These are phyloP conservation scores for Candida tunisiensis DNA, from an alignment of 1,139 yeast genomes.

Conservation along the genomic window DNA sequence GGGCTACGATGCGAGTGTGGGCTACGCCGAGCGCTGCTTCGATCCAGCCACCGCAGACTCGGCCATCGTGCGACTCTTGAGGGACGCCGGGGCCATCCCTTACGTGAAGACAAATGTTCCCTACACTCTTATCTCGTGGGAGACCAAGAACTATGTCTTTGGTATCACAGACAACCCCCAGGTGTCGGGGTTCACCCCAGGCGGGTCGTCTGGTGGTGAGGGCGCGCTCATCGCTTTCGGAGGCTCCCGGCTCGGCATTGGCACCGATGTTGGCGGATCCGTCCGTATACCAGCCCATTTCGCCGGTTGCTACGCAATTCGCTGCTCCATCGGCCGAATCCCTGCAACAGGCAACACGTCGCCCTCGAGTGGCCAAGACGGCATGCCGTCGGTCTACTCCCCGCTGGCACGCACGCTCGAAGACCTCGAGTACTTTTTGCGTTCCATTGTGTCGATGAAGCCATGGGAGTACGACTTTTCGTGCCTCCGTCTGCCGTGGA, in stretches of 20 bases:
- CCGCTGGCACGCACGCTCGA: conserved; percentile 1
- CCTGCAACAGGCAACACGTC: conserved; percentile 23
- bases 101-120: conserved; percentile 42
- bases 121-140: conserved; percentile 36
- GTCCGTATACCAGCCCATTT: conserved; percentile 39
- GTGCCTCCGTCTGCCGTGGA: conserved; percentile 29
- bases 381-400: conserved; percentile 2
- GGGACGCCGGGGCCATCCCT: conserved; percentile 33
- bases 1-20: conserved; percentile 14
- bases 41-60: conserved; percentile 19
- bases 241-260: conserved; percentile 34
- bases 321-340: conserved; percentile 31
- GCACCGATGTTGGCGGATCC: conserved; percentile 49
- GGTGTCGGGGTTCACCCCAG: conserved; percentile 27
- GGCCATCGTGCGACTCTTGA: conserved; percentile 24
- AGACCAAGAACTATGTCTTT: conserved; percentile 27
- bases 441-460: conserved; percentile 22
- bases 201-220: conserved; percentile 51
- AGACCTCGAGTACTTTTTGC: conserved; percentile 1
- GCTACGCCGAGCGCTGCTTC: conserved; percentile 1
- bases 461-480: conserved; percentile 32
- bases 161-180: conserved; percentile 28
- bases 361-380: conserved; percentile 4
- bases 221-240: conserved; percentile 33
- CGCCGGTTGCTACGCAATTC: conserved; percentile 33